Base-by-base conservation (phyloP, 2,329 filamentous ascomycete species). In the Diplodia intermedia region DNA sequence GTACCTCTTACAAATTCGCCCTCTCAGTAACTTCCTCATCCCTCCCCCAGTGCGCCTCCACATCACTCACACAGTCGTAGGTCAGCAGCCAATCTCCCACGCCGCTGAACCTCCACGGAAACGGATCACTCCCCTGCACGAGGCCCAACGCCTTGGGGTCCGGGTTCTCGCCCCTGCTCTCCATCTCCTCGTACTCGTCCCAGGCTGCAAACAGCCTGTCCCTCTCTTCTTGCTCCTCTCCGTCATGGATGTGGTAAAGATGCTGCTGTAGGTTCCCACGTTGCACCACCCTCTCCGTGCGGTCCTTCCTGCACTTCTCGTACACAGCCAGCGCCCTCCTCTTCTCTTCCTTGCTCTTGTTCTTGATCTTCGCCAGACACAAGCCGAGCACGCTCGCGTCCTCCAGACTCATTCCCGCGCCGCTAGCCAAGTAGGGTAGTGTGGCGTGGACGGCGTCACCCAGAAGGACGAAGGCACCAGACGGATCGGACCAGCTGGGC, bases 401-500 rank as follows among this genome's bases (percentile, higher is more conserved):
- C 74, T 89, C 87, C 1, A 89, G 79, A 4, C 84, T 83, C 86
- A 89, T 88, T 2, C 86, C 86, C 0, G 86, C 86, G 2, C 86
- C 83, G 7, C 79, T 82, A 1, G 86, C 86, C 0, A 89, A 79
- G 72, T 90, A 90, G 0, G 88, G 89, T 0, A 90, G 79, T 0
- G 87, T 90, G 0, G 88, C 87, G 70, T 90, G 88, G 2, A 87
- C 86, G 0, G 88, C 86, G 71, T 90, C 88, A 0, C 89, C 88
- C 0, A 90, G 79, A 72, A 90, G 82, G 0, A 86, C 85, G 71
- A 88, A 88, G 0, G 84, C 79, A 0, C 83, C 86, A 0, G 82
- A 84, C 0, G 82, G 76, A 70, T 89, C 84, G 0, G 82, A 85
- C 88, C 88, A 90, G 1, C 80, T 79, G 4, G 77, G 74, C n/a